Conservation (phyloP, 164 flowering plant genomes). For the Annona squamosa region DNA sequence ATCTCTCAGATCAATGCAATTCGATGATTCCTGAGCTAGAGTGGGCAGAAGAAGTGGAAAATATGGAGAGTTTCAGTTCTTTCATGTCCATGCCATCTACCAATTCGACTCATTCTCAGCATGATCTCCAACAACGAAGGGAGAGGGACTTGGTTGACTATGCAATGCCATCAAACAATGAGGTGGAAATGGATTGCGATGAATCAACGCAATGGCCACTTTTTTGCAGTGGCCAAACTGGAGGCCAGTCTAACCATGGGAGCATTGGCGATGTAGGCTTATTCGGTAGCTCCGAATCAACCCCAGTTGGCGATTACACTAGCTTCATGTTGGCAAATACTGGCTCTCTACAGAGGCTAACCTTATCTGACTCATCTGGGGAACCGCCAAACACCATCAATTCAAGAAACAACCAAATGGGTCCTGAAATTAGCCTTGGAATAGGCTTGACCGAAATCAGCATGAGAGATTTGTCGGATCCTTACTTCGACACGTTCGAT, state of each 20-base stretch:
- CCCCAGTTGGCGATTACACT: background rate
- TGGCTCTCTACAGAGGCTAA: background rate
- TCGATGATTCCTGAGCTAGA: background rate
- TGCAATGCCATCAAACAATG: background rate
- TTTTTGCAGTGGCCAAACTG: background rate
- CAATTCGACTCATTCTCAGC: too few species aligned
- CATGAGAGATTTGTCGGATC: too few species aligned
- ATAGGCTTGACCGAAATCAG: too few species aligned
- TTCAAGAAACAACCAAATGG: background rate
- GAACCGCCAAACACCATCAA: background rate
- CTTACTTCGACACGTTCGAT: too few species aligned
- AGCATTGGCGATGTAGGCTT: too few species aligned
- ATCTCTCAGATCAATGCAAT: background rate
- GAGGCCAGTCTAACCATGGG: background rate
- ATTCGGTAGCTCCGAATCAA: too few species aligned
- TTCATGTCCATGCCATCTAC: too few species aligned
- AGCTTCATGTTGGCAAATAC: background rate
- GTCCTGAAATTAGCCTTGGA: background rate
- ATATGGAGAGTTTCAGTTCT: background rate
- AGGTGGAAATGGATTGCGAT: background rate
- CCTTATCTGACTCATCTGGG: background rate
- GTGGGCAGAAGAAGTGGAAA: background rate
- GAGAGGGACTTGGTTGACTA: background rate
- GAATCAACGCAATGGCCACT: background rate
- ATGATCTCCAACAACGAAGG: background rate